phyloP scores from a whole-genome alignment of 768 basidiomycete genomes.

The Coprinopsis strossmayeri region DNA sequence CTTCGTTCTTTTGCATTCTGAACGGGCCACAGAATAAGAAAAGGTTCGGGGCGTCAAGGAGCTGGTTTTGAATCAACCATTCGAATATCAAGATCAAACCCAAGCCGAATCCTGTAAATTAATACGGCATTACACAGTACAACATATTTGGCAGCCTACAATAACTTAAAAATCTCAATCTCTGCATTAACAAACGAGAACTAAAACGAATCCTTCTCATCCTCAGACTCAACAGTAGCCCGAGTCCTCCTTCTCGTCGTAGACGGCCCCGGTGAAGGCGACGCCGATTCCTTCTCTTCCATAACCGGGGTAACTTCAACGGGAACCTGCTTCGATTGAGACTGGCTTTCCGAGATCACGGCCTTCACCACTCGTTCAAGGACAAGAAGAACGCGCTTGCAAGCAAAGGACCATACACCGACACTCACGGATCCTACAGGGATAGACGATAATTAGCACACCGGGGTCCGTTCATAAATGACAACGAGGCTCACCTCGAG shows the following conservation, averaged over 20 bases:
- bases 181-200: no score
- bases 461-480: conserved; percentile 1
- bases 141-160: no score
- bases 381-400: conserved; percentile 76
- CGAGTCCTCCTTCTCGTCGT: neutral
- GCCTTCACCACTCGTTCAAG: conserved; percentile 70
- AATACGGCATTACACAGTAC: no score
- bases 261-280: neutral
- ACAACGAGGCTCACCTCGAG: conserved; percentile 50
- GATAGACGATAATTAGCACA: neutral
- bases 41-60: no score
- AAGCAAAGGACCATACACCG: conserved; percentile 94
- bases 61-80: no score
- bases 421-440: conserved; percentile 84
- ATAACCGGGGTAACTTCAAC: neutral
- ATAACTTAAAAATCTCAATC: no score
- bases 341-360: conserved; percentile 33
- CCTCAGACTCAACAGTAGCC: neutral
- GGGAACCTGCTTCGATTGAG: neutral
- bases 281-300: neutral
- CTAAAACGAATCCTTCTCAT: neutral
- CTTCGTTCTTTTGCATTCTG: no score
- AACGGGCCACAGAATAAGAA: no score
- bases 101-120: neutral
- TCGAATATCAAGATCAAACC: neutral